A percentile compares a stretch with the other conserved stretches of the same genome.
Conservation (phyloP, 768 basidiomycete species). For the Heimioporus sp. region DNA sequence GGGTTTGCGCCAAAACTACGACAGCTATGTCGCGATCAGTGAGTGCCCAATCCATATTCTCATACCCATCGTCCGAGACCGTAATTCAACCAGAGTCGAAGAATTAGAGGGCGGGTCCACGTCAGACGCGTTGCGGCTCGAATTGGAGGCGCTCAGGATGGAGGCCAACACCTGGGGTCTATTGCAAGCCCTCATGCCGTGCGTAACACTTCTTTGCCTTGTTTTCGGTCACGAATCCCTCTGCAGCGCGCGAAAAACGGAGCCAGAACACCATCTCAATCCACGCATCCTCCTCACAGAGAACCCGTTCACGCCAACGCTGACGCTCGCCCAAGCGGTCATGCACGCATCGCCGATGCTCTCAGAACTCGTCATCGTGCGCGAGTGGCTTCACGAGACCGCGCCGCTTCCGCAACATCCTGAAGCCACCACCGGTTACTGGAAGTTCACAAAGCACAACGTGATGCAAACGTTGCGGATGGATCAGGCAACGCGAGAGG, state of each 20-base stretch:
- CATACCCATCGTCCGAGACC: background rate
- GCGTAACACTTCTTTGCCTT: conserved; percentile 29
- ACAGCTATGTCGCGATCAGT: conserved; percentile 57
- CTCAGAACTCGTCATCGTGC: conserved; percentile 73
- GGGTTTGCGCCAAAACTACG: conserved; percentile 70
- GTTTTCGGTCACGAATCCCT: background rate
- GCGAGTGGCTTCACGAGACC: conserved; percentile 87
- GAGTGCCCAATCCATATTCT: conserved; percentile 21
- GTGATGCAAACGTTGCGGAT: conserved; percentile 63
- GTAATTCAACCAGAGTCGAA: conserved; percentile 40
- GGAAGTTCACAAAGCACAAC: conserved; percentile 77
- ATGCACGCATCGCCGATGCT: conserved; percentile 67
- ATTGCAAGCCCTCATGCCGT: conserved; percentile 76
- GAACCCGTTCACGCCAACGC: conserved; percentile 83
- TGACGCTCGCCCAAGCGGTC: conserved; percentile 70
- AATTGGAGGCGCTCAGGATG: conserved; percentile 61
- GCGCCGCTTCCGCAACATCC: conserved; percentile 59
- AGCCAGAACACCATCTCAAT: conserved; percentile 43
- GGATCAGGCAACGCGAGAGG: conserved; percentile 43
- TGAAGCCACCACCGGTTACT: conserved; percentile 79
- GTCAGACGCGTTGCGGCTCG: conserved; percentile 41
- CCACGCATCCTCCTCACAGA: conserved; percentile 55
- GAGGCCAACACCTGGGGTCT: conserved; percentile 84
- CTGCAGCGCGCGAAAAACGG: conserved; percentile 65
- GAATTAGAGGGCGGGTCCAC: conserved; percentile 47